Percentiles rank a stretch among this genome's conserved stretches.
Evolutionary conservation across 176 grass and related monocot species (phyloP).

Genomic region (Zea luxurians): DNA sequence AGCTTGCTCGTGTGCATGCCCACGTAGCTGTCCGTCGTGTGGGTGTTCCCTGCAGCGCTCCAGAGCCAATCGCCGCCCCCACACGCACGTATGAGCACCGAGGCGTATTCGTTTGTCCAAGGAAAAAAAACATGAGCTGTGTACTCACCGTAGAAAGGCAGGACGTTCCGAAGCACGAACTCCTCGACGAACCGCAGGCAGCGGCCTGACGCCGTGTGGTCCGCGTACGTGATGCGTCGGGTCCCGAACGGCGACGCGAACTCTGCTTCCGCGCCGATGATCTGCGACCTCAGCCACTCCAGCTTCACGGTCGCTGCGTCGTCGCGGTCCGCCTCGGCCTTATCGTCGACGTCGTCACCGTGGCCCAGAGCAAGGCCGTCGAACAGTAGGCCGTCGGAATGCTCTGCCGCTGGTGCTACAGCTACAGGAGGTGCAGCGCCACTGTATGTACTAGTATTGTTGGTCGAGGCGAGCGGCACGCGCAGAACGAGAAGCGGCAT

Average conservation of each 20-base stretch:
- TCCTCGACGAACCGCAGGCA: conserved; percentile 63
- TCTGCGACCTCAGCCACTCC: conserved; percentile 41
- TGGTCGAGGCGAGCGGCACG: not conserved
- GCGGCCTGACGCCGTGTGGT: conserved; percentile 72
- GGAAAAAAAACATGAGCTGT: too few relatives aligned
- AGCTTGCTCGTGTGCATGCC: conserved; percentile 54
- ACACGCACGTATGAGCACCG: not conserved
- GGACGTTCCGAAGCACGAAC: conserved; percentile 52
- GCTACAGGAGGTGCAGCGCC: not conserved
- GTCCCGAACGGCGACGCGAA: conserved; percentile 61
- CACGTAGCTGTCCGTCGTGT: conserved; percentile 78
- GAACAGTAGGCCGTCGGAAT: conserved; percentile 17
- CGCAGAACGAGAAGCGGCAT: conserved; percentile 31
- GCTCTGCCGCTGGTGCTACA: not conserved
- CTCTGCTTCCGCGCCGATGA: conserved; percentile 44
- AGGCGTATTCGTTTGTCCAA: not conserved
- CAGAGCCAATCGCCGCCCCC: not conserved
- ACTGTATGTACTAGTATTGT: too few relatives aligned
- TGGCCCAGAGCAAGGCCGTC: conserved; percentile 31
- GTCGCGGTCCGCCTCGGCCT: not conserved
- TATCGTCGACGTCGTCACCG: not conserved
- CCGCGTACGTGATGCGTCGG: conserved; percentile 66
- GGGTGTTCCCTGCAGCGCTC: conserved; percentile 60
- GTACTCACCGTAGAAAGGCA: conserved; percentile 65
- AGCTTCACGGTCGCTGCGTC: not conserved